Evolutionary conservation across 1,284 basidiomycete species (phyloP), one percentile per base, ranked within the genome.

Genomic region (Leccinum subrobustum): DNA sequence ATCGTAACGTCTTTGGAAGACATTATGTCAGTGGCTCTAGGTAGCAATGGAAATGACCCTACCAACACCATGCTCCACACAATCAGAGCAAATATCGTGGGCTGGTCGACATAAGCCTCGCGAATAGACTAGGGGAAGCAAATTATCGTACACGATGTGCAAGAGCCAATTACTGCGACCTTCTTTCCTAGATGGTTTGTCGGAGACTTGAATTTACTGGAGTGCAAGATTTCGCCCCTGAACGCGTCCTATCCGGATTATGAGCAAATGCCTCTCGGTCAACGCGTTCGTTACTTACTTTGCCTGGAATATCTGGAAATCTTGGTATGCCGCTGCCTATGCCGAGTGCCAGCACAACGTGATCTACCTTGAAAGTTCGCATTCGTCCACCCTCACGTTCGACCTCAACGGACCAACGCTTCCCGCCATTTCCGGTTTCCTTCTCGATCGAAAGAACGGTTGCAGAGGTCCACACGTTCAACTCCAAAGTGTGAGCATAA

Each of bases 141-240:
- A 42, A 9, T 51, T 44, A 18, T 50, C 71, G 8, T 59, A 82
- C 82, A 85, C 18, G 84, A 86, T 29, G 83, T 87, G 58, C 83
- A 83, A 27, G 85, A 78, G 1, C 87, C 87, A 6, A 89, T 75
- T 3, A 89, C 81, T 9, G 82, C 80, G 2, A 83, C 85, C 62
- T 82, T 84, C 75, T 88, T 87, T 14, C 82, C 85, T 8, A 63
- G 63, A 70, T 83, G 82, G 57, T 84, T 81, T 3, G 68, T 69
- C 0, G 83, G 84, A 14, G 70, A 72, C 23, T 77, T 78, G 70
- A 87, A 81, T 54, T 78, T 60, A 14, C 73, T 78, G 6, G 87
- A 88, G 71, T 89, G 87, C 16, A 85, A 67, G 1, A 83, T 75
- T 54, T 78, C 70, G 12, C 87, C 87, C 59, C 78, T 78, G 74